These are phyloP conservation scores for Neonectria coccinea DNA, from an alignment of 2,329 filamentous ascomycete species.

Conservation along the genomic window DNA sequence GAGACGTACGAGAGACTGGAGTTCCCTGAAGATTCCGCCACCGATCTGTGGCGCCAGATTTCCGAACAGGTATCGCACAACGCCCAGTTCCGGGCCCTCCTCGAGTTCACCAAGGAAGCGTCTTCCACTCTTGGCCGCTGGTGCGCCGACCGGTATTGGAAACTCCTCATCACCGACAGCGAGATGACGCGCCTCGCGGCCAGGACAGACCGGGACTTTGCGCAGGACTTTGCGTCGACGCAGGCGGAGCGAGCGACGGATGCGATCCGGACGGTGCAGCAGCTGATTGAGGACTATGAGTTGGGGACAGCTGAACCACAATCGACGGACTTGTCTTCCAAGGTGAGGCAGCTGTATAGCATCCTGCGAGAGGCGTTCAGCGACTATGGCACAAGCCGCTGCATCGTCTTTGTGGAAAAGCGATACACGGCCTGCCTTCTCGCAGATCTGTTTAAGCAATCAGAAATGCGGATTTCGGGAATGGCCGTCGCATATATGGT, in stretches of 20 bases:
- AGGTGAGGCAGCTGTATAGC: slow-evolving; percentile 72
- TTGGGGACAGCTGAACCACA: slow-evolving; percentile 53
- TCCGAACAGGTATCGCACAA: slow-evolving; percentile 56
- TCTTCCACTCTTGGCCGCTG: slow-evolving; percentile 80
- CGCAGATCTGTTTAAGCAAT: slow-evolving; percentile 71
- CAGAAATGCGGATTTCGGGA: slow-evolving; percentile 66
- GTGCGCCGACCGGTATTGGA: slow-evolving; percentile 88
- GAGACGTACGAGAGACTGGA: slow-evolving; percentile 58
- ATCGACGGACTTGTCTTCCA: slow-evolving; percentile 71
- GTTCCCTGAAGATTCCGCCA: slow-evolving; percentile 64
- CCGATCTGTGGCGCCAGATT: slow-evolving; percentile 72
- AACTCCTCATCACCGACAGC: slow-evolving; percentile 72
- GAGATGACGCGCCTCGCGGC: slow-evolving; percentile 71
- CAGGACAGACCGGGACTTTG: slow-evolving; percentile 58
- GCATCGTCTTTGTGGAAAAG: slow-evolving; percentile 89
- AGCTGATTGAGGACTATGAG: slow-evolving; percentile 64
- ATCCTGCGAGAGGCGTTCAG: slow-evolving; percentile 75
- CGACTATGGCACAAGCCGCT: slow-evolving; percentile 62
- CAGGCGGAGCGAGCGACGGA: slow-evolving; percentile 61
- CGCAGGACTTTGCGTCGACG: slow-evolving; percentile 29
- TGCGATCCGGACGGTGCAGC: slow-evolving; percentile 69
- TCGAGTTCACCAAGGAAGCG: slow-evolving; percentile 69
- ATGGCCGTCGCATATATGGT: slow-evolving; percentile 74
- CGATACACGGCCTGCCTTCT: slow-evolving; percentile 82
- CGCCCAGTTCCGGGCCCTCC: slow-evolving; percentile 64